Conservation (phyloP, 352 stramenopile species). For the Phytophthora podocarpi region DNA sequence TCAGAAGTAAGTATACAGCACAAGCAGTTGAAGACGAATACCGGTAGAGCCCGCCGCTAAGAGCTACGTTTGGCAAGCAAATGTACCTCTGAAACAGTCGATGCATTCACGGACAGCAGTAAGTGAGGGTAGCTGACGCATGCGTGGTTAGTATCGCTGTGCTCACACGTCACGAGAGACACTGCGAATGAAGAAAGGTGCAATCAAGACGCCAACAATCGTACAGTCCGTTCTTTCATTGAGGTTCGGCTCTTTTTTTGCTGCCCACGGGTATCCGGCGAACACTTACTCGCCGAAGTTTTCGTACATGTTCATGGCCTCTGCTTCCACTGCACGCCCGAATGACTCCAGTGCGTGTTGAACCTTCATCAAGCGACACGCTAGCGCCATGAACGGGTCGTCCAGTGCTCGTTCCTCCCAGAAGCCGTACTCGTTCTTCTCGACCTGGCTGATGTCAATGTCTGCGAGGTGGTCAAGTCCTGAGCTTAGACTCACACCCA, state of each 20-base stretch:
- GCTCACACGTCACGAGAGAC: conserved; percentile 17
- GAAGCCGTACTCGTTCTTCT: conserved; percentile 51
- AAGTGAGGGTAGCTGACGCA: conserved; percentile 3
- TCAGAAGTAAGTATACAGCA: conserved; percentile 18
- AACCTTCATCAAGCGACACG: conserved; percentile 43
- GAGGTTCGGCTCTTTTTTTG: conserved; percentile 5
- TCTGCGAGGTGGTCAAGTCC: conserved; percentile 65
- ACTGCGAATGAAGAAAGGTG: conserved; percentile 5
- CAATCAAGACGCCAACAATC: conserved; percentile 2
- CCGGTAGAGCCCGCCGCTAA: conserved; percentile 3
- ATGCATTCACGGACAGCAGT: not conserved
- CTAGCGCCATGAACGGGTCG: conserved; percentile 54
- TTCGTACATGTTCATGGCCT: conserved; percentile 75
- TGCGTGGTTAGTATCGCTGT: conserved; percentile 22
- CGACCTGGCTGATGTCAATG: conserved; percentile 50
- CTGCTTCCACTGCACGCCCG: conserved; percentile 36
- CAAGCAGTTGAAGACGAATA: conserved; percentile 19
- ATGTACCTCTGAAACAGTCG: not conserved
- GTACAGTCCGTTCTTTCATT: conserved; percentile 19
- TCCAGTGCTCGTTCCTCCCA: conserved; percentile 58
- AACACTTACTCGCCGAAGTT: conserved; percentile 58
- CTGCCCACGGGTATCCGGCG: not conserved
- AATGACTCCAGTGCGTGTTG: conserved; percentile 36
- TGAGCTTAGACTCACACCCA: conserved; percentile 53
- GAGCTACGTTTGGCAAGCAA: not conserved